Conservation (phyloP, 108 stramenopile genomes). For the Nitzschia sp. region DNA sequence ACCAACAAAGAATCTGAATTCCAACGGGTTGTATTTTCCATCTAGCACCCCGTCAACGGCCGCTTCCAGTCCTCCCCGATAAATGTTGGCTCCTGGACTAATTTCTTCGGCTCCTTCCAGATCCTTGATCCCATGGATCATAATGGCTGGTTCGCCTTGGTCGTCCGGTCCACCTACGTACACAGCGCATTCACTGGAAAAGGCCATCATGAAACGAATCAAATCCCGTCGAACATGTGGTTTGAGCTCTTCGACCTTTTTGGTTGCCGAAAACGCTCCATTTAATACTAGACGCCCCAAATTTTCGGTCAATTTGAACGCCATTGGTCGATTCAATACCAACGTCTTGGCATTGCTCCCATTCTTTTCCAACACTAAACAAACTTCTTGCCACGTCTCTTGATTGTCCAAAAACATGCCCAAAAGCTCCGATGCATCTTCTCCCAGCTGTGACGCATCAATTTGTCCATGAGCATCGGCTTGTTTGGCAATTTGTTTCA, state of each 20-base stretch:
- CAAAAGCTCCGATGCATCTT: constrained; percentile 59
- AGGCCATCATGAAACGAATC: constrained; percentile 65
- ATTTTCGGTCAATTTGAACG: constrained; percentile 68
- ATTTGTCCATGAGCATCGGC: constrained; percentile 61
- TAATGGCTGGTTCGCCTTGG: constrained; percentile 61
- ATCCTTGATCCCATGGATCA: constrained; percentile 80
- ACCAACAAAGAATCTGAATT: constrained; percentile 87
- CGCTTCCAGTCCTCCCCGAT: constrained; percentile 71
- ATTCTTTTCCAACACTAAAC: constrained; percentile 59
- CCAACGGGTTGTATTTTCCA: constrained; percentile 71
- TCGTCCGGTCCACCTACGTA: constrained; percentile 82
- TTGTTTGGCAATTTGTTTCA: constrained; percentile 45
- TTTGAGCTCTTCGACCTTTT: constrained; percentile 6
- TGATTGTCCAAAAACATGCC: constrained; percentile 71
- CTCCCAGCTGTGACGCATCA: constrained; percentile 43
- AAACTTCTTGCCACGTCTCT: constrained; percentile 83
- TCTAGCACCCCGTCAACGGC: constrained; percentile 73
- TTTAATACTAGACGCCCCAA: constrained; percentile 57
- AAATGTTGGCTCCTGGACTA: constrained; percentile 66
- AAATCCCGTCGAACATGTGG: constrained; percentile 28
- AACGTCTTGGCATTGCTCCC: constrained; percentile 46
- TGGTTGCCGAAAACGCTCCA: constrained; percentile 48
- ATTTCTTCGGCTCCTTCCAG: constrained; percentile 74
- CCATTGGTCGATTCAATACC: constrained; percentile 85
- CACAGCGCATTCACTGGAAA: constrained; percentile 66